Conservation (phyloP, 805 yeast genomes). For the Spencermartinsiella europaea region DNA sequence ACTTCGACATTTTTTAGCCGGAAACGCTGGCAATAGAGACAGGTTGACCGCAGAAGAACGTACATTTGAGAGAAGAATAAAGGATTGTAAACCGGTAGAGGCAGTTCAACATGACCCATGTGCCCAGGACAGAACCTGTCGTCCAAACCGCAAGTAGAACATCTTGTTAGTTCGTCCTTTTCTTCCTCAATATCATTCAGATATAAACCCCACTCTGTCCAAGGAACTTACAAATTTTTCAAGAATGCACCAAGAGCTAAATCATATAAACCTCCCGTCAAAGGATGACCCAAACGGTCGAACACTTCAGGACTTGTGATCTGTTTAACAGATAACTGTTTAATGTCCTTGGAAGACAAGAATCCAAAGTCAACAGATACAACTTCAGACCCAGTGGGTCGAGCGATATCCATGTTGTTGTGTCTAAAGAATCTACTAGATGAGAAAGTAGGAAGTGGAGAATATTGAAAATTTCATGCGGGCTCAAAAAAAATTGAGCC, state of each 20-base stretch:
- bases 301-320: conserved; percentile 93
- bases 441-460: neutral
- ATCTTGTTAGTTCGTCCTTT: conserved; percentile 37
- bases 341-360: conserved; percentile 73
- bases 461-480: neutral
- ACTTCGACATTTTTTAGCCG: conserved; percentile 62
- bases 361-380: conserved; percentile 88
- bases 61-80: conserved; percentile 88
- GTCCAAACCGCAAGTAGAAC: conserved; percentile 94
- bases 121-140: conserved; percentile 97
- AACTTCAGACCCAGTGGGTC: conserved; percentile 94
- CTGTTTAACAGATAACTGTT: conserved; percentile 87
- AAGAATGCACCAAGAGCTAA: conserved; percentile 92
- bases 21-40: conserved; percentile 88
- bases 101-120: conserved; percentile 95
- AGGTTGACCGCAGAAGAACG: conserved; percentile 73
- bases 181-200: too few species aligned
- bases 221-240: conserved; percentile 55
- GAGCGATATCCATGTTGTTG: conserved; percentile 91
- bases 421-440: too few species aligned
- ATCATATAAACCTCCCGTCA: conserved; percentile 90
- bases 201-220: too few species aligned
- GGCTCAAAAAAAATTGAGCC: neutral
- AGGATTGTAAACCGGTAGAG: conserved; percentile 93
- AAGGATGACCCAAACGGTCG: conserved; percentile 94